A percentile compares a stretch with the other conserved stretches of the same genome.
Conservation (phyloP, 768 basidiomycete genomes). For the Suillus americanus region DNA sequence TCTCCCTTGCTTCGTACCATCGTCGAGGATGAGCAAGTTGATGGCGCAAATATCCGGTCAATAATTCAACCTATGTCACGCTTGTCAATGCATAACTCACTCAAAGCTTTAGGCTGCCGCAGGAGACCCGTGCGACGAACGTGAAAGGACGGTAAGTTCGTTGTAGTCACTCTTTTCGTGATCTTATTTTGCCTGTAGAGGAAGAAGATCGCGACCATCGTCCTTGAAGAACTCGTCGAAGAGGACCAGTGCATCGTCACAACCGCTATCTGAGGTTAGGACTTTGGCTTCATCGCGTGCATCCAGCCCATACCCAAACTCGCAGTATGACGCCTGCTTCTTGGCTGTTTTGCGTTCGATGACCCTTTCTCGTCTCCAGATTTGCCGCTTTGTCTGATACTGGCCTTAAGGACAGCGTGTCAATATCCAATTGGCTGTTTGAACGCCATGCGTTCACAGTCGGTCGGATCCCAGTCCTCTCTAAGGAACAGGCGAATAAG, state of each 20-base stretch:
- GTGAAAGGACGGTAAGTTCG: neutral
- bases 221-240: neutral
- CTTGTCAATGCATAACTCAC: neutral
- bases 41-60: neutral
- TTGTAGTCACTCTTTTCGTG: neutral
- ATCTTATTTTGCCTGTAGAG: neutral
- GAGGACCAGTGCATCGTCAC: neutral
- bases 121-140: too few relatives aligned
- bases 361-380: neutral
- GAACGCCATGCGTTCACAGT: neutral
- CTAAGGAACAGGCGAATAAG: too few relatives aligned
- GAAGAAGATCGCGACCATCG: neutral
- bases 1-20: neutral
- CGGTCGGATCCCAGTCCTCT: neutral
- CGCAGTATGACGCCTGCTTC: neutral
- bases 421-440: slow-evolving; percentile 4
- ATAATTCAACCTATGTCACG: too few relatives aligned
- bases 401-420: neutral
- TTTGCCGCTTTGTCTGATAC: neutral
- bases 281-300: neutral
- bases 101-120: neutral
- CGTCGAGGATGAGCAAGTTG: neutral
- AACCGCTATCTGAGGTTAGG: neutral
- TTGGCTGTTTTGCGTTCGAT: neutral
- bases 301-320: neutral